Base-by-base conservation (phyloP, 768 basidiomycete genomes). In the Krasilnikovozyma curviuscula region DNA sequence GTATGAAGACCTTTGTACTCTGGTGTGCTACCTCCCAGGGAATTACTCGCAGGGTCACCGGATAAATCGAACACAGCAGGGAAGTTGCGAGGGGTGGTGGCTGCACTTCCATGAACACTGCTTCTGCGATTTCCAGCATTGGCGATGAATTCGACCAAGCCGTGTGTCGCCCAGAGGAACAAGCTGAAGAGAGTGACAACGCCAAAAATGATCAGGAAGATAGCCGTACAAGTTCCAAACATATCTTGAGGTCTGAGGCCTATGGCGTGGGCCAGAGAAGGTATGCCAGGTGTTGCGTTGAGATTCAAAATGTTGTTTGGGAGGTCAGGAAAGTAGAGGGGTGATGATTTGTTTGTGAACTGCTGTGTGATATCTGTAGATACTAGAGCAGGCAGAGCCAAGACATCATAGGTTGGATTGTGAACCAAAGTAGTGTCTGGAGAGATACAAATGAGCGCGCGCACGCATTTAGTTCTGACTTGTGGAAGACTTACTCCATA, bases 161-260 rank as follows among this genome's bases (percentile, higher is more conserved):
- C 24, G 63, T 89, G 86, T 28, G 81, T 56, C 38, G 72, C 60
- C 81, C 83, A 88, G 31, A 89, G 61, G 18, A 81, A 51, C 31
- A 77, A 52, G 56, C 82, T 83, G 44, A 85, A 58, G 16, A 71
- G 66, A 54, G 83, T 72, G n/a, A 78, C 75, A 9, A 69, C 78
- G 1, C 74, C 82, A 27, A 81, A 65, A 55, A 93, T 78, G 18
- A 73, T 71, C 42, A 93, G 72, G 67, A 93, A 91, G 45, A 95
- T 66, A 32, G 75, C 67, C n/a, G 88, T 66, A 62, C 82, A 86
- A 44, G 79, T 77, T 19, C 73, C 73, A 58, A 93, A 84, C 40
- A 88, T 70, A 59, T 93, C 81, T 58, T 77, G 71, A 1, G 82
- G 81, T 12, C 76, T 75, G 5, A 97, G 60, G 27, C 91, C 93